Base-by-base conservation (phyloP, 495 filamentous ascomycete species). In the Trichocladium uniseriatum region DNA sequence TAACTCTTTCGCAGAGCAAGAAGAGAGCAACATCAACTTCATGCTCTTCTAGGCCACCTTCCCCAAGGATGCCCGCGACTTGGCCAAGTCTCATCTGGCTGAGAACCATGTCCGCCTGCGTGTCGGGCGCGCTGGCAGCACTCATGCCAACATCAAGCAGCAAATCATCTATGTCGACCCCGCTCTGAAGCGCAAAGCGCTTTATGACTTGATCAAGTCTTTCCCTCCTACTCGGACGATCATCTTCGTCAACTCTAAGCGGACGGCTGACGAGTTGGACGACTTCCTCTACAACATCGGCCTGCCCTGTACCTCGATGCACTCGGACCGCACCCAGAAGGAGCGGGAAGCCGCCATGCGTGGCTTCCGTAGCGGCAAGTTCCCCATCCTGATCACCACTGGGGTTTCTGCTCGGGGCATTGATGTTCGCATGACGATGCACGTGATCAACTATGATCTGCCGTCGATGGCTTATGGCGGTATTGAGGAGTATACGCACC, bases 21-120 rank as follows among this genome's bases (percentile, higher is more conserved):
- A 95, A 56, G 84, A 81, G 5, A 84, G 89, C 45, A 71, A 73
- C 74, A 88, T 74, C 68, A 81, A 67, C 16, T 95, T 86, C 69
- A 71, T 95, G 76, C 88, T 98, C 78, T 96, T 96, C 55, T 95
- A 88, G 2, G 92, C 92, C 10, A 96, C 92, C 0, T 97, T 97
- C 61, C 82, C 86, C 18, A 86, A 83, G 68, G 63, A 68, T 0
- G 81, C 83, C 56, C 89, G 88, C 35, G 69, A 82, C 29, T 66
- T 96, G 24, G 92, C 90, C 6, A 78, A 76, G 36, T 69, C 83
- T 9, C 85, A 87, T 60, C 76, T 98, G 45, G 69, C 79, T 2
- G 68, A 76, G 43, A 79, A 83, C 42, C 79, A 88, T 56, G 74
- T 92, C 43, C 85, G 84, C 32, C 74, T 98, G 52, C 80, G 79